phyloP scores from a whole-genome alignment of 1,284 basidiomycete species.

The Cryptococcus deneoformans region DNA sequence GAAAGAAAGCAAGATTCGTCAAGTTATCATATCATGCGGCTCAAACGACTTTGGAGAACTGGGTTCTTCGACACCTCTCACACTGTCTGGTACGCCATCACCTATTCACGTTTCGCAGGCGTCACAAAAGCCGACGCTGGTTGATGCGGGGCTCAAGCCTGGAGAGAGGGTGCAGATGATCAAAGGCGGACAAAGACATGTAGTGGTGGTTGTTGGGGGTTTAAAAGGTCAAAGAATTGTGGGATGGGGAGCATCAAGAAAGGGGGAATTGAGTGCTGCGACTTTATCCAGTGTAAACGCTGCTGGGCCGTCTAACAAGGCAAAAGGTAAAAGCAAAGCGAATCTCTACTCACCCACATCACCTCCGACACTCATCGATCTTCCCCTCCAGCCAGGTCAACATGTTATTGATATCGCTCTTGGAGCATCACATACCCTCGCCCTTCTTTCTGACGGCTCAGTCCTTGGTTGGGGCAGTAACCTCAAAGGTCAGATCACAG shows the following conservation, averaged over 20 bases:
- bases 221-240: constrained; percentile 49
- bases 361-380: constrained; percentile 20
- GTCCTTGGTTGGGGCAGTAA: constrained; percentile 63
- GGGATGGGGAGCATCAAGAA: constrained; percentile 79
- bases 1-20: constrained; percentile 28
- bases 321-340: constrained; percentile 32
- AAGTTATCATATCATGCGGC: constrained; percentile 74
- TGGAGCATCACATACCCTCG: constrained; percentile 69
- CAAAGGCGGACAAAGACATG: constrained; percentile 68
- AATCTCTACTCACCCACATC: constrained; percentile 11
- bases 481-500: constrained; percentile 63
- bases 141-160: constrained; percentile 21
- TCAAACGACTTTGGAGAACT: constrained; percentile 78
- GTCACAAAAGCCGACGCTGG: constrained; percentile 16
- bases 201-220: constrained; percentile 54
- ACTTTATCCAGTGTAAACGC: constrained; percentile 2
- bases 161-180: constrained; percentile 48
- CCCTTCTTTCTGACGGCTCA: constrained; percentile 56
- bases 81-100: constrained; percentile 18
- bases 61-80: constrained; percentile 54
- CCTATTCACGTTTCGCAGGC: constrained; percentile 13
- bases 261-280: constrained; percentile 57
- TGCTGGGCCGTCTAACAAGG: not conserved
- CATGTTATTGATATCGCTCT: constrained; percentile 51
- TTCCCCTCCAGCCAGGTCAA: constrained; percentile 12